A percentile compares a stretch with the other conserved stretches of the same genome.
Evolutionary conservation across 75 land plant species (phyloP).

Genomic region (Cryptomeria japonica): DNA sequence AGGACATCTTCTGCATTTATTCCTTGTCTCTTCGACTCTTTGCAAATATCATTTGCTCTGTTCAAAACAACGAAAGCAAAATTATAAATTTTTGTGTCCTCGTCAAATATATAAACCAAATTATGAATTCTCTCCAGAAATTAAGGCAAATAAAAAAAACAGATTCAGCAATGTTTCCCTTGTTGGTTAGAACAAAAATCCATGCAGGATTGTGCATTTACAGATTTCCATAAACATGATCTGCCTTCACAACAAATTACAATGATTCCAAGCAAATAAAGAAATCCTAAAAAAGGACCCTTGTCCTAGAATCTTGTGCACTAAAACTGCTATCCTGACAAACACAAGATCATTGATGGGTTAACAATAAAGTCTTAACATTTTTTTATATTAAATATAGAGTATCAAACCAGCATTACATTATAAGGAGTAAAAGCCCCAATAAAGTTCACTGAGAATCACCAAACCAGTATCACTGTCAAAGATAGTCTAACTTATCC

Average conservation of each 20-base stretch:
- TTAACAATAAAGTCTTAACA: no score
- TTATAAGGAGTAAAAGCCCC: no score
- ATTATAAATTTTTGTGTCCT: neutral
- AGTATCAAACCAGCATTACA: no score
- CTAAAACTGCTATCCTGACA: neutral
- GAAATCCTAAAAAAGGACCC: neutral
- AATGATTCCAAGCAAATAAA: neutral
- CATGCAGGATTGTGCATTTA: neutral
- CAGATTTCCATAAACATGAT: neutral
- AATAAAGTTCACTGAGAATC: no score
- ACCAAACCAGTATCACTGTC: no score
- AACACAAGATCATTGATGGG: neutral
- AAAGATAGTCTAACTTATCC: no score
- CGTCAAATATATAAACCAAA: neutral
- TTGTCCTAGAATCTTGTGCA: neutral
- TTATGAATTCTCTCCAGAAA: neutral
- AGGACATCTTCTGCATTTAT: conserved; percentile 93
- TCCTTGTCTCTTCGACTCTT: conserved; percentile 87
- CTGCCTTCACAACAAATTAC: neutral
- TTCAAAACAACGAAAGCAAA: conserved; percentile 1
- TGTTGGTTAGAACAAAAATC: neutral
- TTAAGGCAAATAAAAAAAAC: no score
- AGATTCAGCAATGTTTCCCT: neutral
- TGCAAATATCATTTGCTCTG: conserved; percentile 95
- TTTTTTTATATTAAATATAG: no score